Base-by-base conservation (phyloP, 1,284 basidiomycete species). In the Sphaerobolus stellatus region DNA sequence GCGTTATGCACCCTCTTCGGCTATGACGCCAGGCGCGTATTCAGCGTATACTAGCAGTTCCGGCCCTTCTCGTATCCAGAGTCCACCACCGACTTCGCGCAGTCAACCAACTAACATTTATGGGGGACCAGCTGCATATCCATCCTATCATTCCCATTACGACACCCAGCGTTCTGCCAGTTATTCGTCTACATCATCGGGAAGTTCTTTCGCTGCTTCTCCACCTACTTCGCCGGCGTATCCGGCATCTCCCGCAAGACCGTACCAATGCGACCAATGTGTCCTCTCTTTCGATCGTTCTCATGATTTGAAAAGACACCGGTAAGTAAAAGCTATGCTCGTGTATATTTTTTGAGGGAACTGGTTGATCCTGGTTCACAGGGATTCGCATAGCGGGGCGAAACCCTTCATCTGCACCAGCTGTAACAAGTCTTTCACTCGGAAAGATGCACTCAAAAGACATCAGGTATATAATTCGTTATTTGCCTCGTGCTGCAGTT, bases 231-330 rank as follows among this genome's bases (percentile, higher is more conserved):
- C 16, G 25, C 9, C 27, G 18, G 31, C 74, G 47, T 84, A 83
- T 67, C 79, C 85, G 22, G 76, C 84, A 43, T 83, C 85, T 30
- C 81, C 85, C n/a, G 74, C 79, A 48, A 80, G 80, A 16, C 88
- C 88, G 25, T 90, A 84, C 68, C 78, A 83, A 24, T 90, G 88
- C 64, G 87, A 90, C 67, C 73, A 89, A 61, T 90, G 88, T 67
- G 79, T 86, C n/a, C 68, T 90, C 59, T 89, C 88, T 18, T 90
- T 90, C 74, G 89, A 88, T 65, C 80, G 88, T 50, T 86, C 88
- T 65, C 88, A 90, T 67, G 88, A 90, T 67, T 68, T 90, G 63
- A 90, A 90, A 68, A 80, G 88, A 38, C 88, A 90, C 71, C 77
- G 85, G 60, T 48, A 36, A 45, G 5, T 40, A 18, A 27, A 20